Evolutionary conservation across 2,329 filamentous ascomycete species (phyloP).

Genomic region (Calonectria henricotiae): DNA sequence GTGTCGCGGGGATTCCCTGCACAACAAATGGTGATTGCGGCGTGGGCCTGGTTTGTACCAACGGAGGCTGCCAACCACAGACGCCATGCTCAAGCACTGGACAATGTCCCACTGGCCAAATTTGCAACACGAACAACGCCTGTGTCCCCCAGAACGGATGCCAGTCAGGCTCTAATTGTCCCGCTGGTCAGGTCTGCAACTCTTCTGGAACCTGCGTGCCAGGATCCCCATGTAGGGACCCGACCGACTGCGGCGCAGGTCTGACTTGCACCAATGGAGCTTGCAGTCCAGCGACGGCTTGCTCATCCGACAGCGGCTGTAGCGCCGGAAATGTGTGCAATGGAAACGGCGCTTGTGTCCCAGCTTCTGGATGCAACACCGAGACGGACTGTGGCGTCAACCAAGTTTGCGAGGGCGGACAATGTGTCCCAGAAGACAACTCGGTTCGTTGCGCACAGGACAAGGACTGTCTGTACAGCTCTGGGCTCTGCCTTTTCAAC

Average conservation of each 20-base stretch:
- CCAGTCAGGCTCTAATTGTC: background rate
- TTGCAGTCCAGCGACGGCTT: background rate
- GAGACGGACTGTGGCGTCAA: background rate
- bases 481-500: conserved; percentile 18
- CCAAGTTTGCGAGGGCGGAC: conserved; percentile 24
- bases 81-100: background rate
- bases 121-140: conserved; percentile 10
- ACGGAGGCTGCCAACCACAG: conserved; percentile 12
- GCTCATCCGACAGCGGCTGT: conserved; percentile 3
- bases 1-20: conserved; percentile 1
- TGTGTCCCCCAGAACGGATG: conserved; percentile 13
- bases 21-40: background rate
- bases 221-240: background rate
- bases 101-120: conserved; percentile 11
- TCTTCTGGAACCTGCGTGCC: conserved; percentile 18
- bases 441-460: conserved; percentile 16
- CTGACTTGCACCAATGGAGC: conserved; percentile 6
- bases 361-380: background rate
- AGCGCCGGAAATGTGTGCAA: conserved; percentile 6
- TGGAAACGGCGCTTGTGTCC: conserved; percentile 11
- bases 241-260: background rate
- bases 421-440: background rate
- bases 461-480: conserved; percentile 20
- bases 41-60: conserved; percentile 8
- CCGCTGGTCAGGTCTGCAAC: conserved; percentile 2